Evolutionary conservation across 1,284 basidiomycete species (phyloP).

Genomic region (Anthracocystis setariae): DNA sequence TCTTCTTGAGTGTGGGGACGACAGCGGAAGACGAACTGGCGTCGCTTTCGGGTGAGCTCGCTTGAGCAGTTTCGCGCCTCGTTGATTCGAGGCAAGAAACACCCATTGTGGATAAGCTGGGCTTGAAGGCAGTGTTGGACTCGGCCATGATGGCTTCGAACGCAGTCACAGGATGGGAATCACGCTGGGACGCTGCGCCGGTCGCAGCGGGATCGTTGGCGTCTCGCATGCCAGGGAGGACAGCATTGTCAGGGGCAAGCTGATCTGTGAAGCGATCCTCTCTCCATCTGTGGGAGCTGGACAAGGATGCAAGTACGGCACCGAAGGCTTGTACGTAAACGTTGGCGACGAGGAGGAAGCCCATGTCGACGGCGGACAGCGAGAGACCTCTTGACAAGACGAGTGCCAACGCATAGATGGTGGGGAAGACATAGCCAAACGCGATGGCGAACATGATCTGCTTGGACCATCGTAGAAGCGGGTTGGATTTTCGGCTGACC

Average conservation of each 20-base stretch:
- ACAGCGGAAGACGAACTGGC: neutral
- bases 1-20: slow-evolving; percentile 15
- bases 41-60: slow-evolving; percentile 1
- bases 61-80: neutral
- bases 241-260: slow-evolving; percentile 41
- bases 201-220: slow-evolving; percentile 20
- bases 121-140: slow-evolving; percentile 12
- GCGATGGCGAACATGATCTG: slow-evolving; percentile 46
- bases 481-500: slow-evolving; percentile 28
- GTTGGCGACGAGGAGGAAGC: slow-evolving; percentile 55
- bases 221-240: slow-evolving; percentile 35
- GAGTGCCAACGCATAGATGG: slow-evolving; percentile 40
- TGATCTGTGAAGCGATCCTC: slow-evolving; percentile 48
- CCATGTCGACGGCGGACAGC: slow-evolving; percentile 32
- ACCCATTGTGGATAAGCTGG: slow-evolving; percentile 22
- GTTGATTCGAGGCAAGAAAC: slow-evolving; percentile 25
- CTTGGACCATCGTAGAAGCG: slow-evolving; percentile 20
- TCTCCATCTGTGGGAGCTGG: slow-evolving; percentile 46
- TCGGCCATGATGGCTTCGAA: slow-evolving; percentile 18
- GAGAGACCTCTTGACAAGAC: slow-evolving; percentile 28
- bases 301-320: slow-evolving; percentile 43
- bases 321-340: slow-evolving; percentile 52
- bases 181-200: slow-evolving; percentile 1
- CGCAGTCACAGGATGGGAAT: slow-evolving; percentile 2
- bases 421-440: slow-evolving; percentile 45